Evolutionary conservation across 2,329 filamentous ascomycete genomes (phyloP), one percentile per base, ranked within the genome.

Genomic region (Teratosphaeriaceae sp.): DNA sequence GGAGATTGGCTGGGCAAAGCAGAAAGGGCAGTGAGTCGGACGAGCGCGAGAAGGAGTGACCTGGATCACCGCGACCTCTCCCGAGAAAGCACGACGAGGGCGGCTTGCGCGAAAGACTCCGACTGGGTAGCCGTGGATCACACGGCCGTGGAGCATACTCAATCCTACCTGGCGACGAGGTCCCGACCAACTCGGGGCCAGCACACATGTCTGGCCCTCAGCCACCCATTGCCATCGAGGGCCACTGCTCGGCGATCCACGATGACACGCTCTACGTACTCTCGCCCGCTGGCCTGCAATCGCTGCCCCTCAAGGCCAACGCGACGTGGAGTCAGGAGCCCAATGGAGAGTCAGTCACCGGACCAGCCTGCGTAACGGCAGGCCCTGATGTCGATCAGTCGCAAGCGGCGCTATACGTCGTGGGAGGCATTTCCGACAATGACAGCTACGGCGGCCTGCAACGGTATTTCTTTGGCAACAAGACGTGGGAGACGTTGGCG

Each of bases 191-290:
- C 22, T 26, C 35, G 24, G 35, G 19, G 22, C 35, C 35, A 38
- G 20, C 36, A 30, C 44, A 44, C 37, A 94, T 94, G 88, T 70
- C 80, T 59, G 72, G 83, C 44, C 87, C 88, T 38, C 68, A 79
- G 58, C 88, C 88, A 40, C 70, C 76, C 41, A 74, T 80, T 60
- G 71, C 82, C 49, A 70, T 96, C 62, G 77, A 80, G 63, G 80
- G 82, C 65, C 81, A 86, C 58, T 97, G 90, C 67, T 88, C 88
- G 45, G 79, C 84, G 58, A 76, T 96, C 48, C 74, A 86, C 69
- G 74, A 88, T 60, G 82, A 88, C 63, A 88, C 81, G 11, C 78
- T 97, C 41, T 97, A 94, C 69, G 81, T 85, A 35, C 94, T 87
- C 64, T 86, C 87, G 5, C 67, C 79, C 7, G 67, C 78, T 36